phyloP scores from a whole-genome alignment of 2,329 filamentous ascomycete species.

The Aspergillus piperis region DNA sequence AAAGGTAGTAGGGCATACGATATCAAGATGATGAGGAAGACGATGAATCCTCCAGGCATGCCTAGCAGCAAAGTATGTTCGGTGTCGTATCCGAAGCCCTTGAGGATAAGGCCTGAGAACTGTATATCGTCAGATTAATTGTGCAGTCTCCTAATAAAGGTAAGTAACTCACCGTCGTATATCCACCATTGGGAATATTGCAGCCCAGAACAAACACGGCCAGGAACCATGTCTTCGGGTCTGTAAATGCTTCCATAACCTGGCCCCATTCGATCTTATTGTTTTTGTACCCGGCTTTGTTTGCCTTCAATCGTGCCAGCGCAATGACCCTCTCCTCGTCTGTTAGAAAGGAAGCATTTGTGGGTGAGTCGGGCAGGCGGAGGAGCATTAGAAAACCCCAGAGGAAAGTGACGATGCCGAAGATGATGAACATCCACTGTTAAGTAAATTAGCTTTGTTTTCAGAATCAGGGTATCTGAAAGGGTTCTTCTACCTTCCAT shows the following conservation, averaged over 20 bases:
- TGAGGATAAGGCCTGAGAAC: constrained; percentile 39
- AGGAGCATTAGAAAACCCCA: constrained; percentile 28
- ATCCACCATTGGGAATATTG: constrained; percentile 41
- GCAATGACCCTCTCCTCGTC: constrained; percentile 26
- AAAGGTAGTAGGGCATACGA: background rate
- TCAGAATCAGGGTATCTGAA: background rate
- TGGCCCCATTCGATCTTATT: constrained; percentile 45
- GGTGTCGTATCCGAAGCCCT: constrained; percentile 36
- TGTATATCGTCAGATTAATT: background rate
- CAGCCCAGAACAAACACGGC: constrained; percentile 32
- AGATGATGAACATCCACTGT: constrained; percentile 31
- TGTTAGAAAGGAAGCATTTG: constrained; percentile 26
- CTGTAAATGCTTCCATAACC: constrained; percentile 30
- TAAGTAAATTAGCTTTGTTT: background rate
- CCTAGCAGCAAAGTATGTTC: constrained; percentile 47
- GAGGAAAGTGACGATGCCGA: constrained; percentile 27
- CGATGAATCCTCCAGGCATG: constrained; percentile 43
- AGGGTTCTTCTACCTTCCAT: constrained; percentile 27
- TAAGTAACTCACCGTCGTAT: constrained; percentile 25
- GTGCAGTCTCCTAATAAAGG: too few relatives aligned
- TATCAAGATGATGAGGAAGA: constrained; percentile 7
- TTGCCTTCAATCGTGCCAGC: constrained; percentile 24
- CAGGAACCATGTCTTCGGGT: constrained; percentile 32
- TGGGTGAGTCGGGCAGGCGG: constrained; percentile 26
- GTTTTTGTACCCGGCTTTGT: constrained; percentile 36